Percentiles rank a stretch among this genome's conserved stretches.
These are phyloP conservation scores for Curvularia spicifera DNA, from an alignment of 2,329 filamentous ascomycete species.

Conservation along the genomic window DNA sequence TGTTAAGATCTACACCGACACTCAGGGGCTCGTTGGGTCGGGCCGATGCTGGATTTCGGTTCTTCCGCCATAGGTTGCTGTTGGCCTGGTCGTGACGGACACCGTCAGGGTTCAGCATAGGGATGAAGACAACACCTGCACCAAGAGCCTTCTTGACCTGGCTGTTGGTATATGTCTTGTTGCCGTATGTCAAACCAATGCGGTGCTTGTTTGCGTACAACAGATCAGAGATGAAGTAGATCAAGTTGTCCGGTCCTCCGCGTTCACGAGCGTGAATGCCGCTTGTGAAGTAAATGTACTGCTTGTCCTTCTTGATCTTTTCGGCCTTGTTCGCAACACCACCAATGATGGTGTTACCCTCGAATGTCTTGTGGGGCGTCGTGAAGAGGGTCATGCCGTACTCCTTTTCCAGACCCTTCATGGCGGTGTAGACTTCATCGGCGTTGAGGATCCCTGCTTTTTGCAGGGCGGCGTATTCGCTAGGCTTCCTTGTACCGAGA, in stretches of 20 bases:
- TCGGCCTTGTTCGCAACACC: slow-evolving; percentile 55
- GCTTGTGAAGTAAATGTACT: slow-evolving; percentile 61
- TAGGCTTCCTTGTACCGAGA: slow-evolving; percentile 48
- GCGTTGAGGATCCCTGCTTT: slow-evolving; percentile 55
- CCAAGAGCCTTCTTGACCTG: slow-evolving; percentile 61
- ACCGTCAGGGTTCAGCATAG: slow-evolving; percentile 42
- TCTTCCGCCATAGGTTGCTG: slow-evolving; percentile 45
- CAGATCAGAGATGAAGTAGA: slow-evolving; percentile 65
- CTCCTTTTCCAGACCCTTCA: slow-evolving; percentile 52
- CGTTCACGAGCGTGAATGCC: slow-evolving; percentile 66
- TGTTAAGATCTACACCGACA: slow-evolving; percentile 43
- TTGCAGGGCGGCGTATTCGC: slow-evolving; percentile 34
- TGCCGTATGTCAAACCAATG: slow-evolving; percentile 60
- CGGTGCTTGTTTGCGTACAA: slow-evolving; percentile 60
- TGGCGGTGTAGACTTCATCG: slow-evolving; percentile 54
- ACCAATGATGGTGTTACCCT: slow-evolving; percentile 48
- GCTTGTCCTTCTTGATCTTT: slow-evolving; percentile 50
- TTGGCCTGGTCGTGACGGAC: slow-evolving; percentile 41
- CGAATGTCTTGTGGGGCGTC: slow-evolving; percentile 54
- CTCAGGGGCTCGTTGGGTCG: slow-evolving; percentile 21
- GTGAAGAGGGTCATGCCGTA: slow-evolving; percentile 55
- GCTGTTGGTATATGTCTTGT: slow-evolving; percentile 58
- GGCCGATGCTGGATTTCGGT: slow-evolving; percentile 49
- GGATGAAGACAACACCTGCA: slow-evolving; percentile 61
- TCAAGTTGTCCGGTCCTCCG: slow-evolving; percentile 62